These are phyloP conservation scores for Entomophthora muscae DNA, from an alignment of 371 early-diverging fungal genomes.

Conservation along the genomic window DNA sequence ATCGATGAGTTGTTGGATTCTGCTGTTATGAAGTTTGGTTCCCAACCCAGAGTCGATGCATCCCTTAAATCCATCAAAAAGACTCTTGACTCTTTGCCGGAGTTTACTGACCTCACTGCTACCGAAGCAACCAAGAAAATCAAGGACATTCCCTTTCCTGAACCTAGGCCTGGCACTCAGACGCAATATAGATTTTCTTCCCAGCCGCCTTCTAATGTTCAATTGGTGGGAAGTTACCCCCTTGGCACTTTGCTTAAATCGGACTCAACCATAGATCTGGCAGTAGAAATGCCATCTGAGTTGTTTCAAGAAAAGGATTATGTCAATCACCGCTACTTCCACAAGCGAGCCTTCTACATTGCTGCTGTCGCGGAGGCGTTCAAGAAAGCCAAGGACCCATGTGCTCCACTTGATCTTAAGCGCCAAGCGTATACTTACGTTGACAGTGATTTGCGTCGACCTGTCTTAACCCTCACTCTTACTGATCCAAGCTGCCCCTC, in stretches of 20 bases:
- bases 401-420: slow-evolving; percentile 16
- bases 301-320: slow-evolving; percentile 85
- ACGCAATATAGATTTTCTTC: slow-evolving; percentile 58
- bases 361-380: slow-evolving; percentile 38
- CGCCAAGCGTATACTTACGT: slow-evolving; percentile 33
- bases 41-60: slow-evolving; percentile 21
- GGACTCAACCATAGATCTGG: slow-evolving; percentile 70
- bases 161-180: slow-evolving; percentile 43
- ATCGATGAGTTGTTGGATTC: slow-evolving; percentile 58
- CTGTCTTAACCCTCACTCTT: slow-evolving; percentile 13
- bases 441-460: slow-evolving; percentile 54
- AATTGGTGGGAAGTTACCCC: slow-evolving; percentile 80
- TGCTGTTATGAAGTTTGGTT: slow-evolving; percentile 22
- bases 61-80: slow-evolving; percentile 13
- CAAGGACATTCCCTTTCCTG: slow-evolving; percentile 46
- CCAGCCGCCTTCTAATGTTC: slow-evolving; percentile 48
- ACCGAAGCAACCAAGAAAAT: neutral
- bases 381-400: slow-evolving; percentile 27
- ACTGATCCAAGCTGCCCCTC: slow-evolving; percentile 21
- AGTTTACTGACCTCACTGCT: neutral
- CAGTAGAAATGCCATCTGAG: slow-evolving; percentile 77
- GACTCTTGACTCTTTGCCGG: slow-evolving; percentile 12
- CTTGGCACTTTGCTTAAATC: slow-evolving; percentile 50
- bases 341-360: slow-evolving; percentile 87
- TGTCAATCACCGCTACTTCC: slow-evolving; percentile 82